Evolutionary conservation across 441 rosid genomes (phyloP), one percentile per base, ranked within the genome.

Genomic region (Populus hybrid): DNA sequence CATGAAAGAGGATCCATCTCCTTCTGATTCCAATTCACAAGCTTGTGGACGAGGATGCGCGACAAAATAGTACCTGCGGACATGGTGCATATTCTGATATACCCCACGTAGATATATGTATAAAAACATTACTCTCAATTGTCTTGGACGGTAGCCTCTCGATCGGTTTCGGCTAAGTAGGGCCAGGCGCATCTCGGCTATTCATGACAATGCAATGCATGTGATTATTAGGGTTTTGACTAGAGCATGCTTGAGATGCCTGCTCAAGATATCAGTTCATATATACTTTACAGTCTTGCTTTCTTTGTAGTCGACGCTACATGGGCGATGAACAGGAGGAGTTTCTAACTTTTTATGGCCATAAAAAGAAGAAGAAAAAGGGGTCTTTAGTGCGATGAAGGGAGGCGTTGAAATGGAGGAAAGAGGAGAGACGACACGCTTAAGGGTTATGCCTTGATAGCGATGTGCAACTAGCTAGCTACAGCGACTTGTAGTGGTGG

Each of bases 361-460:
- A 45, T 45, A 24, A 1, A 36, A 16, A 14, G 7, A 11, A 29
- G 70, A 38, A 21, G 7, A 38, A 69, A 10, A 21, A 8, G 12
- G 23, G 38, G 23, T 40, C 6, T 33, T 64, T 16, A 1, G 36
- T 12, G 21, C 38, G 64, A 59, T 14, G 59, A 36, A 26, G 1
- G 70, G 24, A 40, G 70, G 70, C 59, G 70, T 40, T 64, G 70
- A 74, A 74, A 40, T 16, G 63, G 71, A 42, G 29, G 59, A 36
- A 63, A 70, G 61, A 21, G 65, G 45, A 16, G 66, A 28, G 66
- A 28, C 2, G 38, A 42, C 28, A 29, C 20, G 73, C 75, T n/a
- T 24, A 12, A 31, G 68, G 11, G 18, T 45, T 0, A 14, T 45
- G 18, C 56, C 1, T 4, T 29, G 80, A 82, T 21, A 63, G 10